These are phyloP conservation scores for Mikania micrantha DNA, from an alignment of 129 eudicot genomes.

Conservation along the genomic window DNA sequence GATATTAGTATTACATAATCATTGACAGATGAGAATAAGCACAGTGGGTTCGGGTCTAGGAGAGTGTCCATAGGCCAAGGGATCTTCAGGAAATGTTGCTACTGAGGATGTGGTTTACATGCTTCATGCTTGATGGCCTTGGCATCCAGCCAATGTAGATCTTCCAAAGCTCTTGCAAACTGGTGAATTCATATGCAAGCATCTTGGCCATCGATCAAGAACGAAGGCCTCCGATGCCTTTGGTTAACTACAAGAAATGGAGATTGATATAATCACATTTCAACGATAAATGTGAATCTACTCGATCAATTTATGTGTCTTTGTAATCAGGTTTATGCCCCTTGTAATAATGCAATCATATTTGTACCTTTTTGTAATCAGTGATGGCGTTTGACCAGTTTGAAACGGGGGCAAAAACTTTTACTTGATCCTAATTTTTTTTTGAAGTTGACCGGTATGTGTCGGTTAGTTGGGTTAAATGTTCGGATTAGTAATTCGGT, in stretches of 20 bases:
- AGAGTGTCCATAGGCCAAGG: slow-evolving; percentile 86
- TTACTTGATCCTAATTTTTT: no score
- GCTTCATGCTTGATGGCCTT: slow-evolving; percentile 75
- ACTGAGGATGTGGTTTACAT: slow-evolving; percentile 88
- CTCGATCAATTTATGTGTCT: no score
- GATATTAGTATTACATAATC: no score
- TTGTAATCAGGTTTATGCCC: no score
- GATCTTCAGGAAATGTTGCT: slow-evolving; percentile 86
- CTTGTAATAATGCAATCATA: no score
- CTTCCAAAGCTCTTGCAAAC: slow-evolving; percentile 54
- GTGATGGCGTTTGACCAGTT: no score
- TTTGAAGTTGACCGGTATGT: no score
- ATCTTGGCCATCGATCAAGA: slow-evolving; percentile 52
- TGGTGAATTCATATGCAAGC: slow-evolving; percentile 59
- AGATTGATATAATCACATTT: background rate
- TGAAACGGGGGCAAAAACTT: no score
- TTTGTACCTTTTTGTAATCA: no score
- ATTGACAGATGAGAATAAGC: slow-evolving; percentile 74
- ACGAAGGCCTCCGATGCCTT: slow-evolving; percentile 59
- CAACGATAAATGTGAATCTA: background rate
- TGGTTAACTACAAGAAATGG: background rate
- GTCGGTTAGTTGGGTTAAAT: no score
- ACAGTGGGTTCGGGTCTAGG: slow-evolving; percentile 76
- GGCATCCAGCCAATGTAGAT: slow-evolving; percentile 65
- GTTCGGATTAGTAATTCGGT: no score